Percentiles rank a stretch among this genome's conserved stretches.
phyloP scores from a whole-genome alignment of 805 yeast species.

The Yarrowia bubula region DNA sequence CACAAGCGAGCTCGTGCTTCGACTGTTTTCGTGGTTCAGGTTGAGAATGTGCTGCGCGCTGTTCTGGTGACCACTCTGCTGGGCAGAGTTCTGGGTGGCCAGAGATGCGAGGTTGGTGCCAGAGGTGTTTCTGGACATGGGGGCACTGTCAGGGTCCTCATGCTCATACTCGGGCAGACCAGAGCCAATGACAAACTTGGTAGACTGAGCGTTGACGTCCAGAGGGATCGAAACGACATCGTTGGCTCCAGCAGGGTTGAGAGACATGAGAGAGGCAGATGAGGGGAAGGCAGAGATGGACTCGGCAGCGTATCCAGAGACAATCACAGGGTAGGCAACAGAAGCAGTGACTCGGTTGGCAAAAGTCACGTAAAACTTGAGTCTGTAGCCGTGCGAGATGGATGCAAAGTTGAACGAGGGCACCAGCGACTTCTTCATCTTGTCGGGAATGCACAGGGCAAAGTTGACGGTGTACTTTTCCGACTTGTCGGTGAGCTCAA shows the following conservation, averaged over 20 bases:
- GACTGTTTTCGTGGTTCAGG: conserved; percentile 23
- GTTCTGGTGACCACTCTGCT: conserved; percentile 5
- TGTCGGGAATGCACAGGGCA: conserved; percentile 23
- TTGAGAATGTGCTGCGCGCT: conserved; percentile 14
- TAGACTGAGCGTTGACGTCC: conserved; percentile 22
- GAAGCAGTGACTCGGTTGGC: conserved; percentile 19
- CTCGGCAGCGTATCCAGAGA: conserved; percentile 23
- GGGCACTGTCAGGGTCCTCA: conserved; percentile 18
- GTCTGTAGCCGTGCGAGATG: conserved; percentile 20
- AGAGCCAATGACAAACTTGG: conserved; percentile 23
- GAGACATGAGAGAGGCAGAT: conserved; percentile 11
- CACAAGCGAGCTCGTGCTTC: conserved; percentile 18
- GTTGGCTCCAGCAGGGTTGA: not conserved
- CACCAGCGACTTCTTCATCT: conserved; percentile 24
- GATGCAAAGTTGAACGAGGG: conserved; percentile 26
- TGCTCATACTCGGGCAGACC: conserved; percentile 26
- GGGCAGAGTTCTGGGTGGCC: conserved; percentile 15
- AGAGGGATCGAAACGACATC: conserved; percentile 7
- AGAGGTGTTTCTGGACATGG: conserved; percentile 23
- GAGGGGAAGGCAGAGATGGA: conserved; percentile 23
- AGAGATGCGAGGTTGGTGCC: conserved; percentile 20
- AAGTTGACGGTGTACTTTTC: conserved; percentile 20
- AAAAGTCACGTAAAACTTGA: conserved; percentile 22
- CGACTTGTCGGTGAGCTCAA: conserved; percentile 3
- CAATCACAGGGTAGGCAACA: conserved; percentile 15